phyloP scores from a whole-genome alignment of 2,329 filamentous ascomycete genomes.

The Aspergillus felis region DNA sequence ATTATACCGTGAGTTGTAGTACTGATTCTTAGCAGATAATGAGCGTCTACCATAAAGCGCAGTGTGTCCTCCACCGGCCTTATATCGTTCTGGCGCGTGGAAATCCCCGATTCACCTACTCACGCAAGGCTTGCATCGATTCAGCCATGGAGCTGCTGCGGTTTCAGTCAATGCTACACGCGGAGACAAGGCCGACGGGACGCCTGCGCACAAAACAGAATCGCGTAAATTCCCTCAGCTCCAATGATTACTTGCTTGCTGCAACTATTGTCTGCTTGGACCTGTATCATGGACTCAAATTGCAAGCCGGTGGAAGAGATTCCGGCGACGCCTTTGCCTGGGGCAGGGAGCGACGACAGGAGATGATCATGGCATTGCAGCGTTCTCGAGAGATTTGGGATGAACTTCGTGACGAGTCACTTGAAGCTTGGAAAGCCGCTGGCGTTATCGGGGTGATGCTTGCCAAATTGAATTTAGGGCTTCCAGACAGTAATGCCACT shows the following conservation, averaged over 20 bases:
- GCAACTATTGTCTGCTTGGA: constrained; percentile 82
- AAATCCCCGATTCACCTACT: constrained; percentile 78
- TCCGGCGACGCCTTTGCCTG: constrained; percentile 45
- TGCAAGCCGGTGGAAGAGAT: constrained; percentile 28
- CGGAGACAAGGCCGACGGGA: constrained; percentile 69
- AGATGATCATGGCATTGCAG: constrained; percentile 74
- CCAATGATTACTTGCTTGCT: constrained; percentile 80
- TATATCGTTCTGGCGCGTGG: constrained; percentile 75
- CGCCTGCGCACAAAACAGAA: constrained; percentile 70
- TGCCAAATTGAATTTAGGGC: constrained; percentile 59
- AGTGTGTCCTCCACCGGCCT: constrained; percentile 84
- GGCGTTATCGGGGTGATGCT: constrained; percentile 80
- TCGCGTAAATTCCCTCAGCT: constrained; percentile 74
- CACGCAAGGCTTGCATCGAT: constrained; percentile 77
- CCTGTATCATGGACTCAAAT: constrained; percentile 58
- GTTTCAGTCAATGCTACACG: constrained; percentile 71
- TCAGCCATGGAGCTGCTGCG: constrained; percentile 77
- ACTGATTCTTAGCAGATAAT: constrained; percentile 51
- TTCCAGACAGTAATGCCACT: constrained; percentile 21
- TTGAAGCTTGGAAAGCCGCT: constrained; percentile 87
- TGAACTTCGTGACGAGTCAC: constrained; percentile 67
- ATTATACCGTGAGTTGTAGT: neutral
- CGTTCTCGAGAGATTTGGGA: constrained; percentile 76
- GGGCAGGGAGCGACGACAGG: constrained; percentile 52
- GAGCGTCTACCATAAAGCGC: constrained; percentile 80